A percentile compares a stretch with the other conserved stretches of the same genome.
phyloP scores from a whole-genome alignment of 208 protist species.

The Borovskyia barvae region DNA sequence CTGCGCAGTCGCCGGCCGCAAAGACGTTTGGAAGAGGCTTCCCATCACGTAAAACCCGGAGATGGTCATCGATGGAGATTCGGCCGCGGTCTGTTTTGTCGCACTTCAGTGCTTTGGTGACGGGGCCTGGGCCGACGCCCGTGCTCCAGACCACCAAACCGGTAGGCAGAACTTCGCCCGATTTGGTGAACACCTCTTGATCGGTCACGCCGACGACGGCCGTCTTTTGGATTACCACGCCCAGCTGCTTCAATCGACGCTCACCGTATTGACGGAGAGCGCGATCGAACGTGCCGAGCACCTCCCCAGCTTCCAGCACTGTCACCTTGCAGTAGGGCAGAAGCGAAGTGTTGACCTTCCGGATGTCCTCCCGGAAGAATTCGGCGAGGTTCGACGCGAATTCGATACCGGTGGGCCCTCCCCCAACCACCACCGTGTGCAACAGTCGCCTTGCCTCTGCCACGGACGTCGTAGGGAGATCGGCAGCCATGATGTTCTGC shows the following conservation, averaged over 20 bases:
- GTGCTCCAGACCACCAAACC: constrained; percentile 90
- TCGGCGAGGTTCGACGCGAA: constrained; percentile 88
- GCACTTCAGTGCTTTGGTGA: constrained; percentile 70
- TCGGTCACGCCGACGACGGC: constrained; percentile 76
- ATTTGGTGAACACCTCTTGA: constrained; percentile 68
- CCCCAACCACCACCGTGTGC: constrained; percentile 90
- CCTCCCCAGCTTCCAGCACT: constrained; percentile 86
- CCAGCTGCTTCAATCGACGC: constrained; percentile 59
- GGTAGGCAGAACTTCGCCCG: constrained; percentile 49
- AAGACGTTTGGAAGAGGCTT: constrained; percentile 76
- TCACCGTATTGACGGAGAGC: constrained; percentile 78
- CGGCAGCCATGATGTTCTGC: constrained; percentile 92
- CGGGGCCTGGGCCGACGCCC: constrained; percentile 73
- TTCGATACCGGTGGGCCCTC: constrained; percentile 89
- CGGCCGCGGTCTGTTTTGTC: constrained; percentile 70
- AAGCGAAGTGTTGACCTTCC: constrained; percentile 64
- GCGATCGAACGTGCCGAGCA: constrained; percentile 86
- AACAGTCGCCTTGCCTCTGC: constrained; percentile 83
- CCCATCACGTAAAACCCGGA: constrained; percentile 65
- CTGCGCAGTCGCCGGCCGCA: constrained; percentile 84
- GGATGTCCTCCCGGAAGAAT: constrained; percentile 87
- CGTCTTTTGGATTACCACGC: constrained; percentile 65
- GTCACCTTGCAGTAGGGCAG: constrained; percentile 78
- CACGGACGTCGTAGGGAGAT: constrained; percentile 70
- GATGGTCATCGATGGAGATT: constrained; percentile 65